Base-by-base conservation (phyloP, 2,329 filamentous ascomycete species). In the Chrysoporthe puriensis region DNA sequence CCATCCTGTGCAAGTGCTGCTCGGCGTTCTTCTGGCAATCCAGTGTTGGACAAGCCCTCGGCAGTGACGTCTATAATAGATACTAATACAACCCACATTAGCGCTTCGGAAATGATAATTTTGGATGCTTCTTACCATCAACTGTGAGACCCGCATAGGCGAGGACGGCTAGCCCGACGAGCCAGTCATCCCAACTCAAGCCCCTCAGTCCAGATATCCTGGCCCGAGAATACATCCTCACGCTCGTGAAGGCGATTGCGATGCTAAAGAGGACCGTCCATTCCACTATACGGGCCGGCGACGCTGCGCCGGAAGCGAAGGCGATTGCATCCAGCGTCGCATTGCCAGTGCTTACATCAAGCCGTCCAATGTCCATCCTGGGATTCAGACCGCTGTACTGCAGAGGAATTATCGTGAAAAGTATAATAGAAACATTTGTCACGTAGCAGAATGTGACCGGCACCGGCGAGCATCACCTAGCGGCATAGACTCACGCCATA, bases 11-110 rank as follows among this genome's bases (percentile, higher is more conserved):
- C 67, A 5, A 89, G 76, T 0, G 78, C 74, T 4, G 72, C 74
- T 7, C 87, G 82, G 69, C 86, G 74, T 26, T 79, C 79, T 16
- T 82, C 77, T 2, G 85, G 84, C 84, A 89, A 88, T 66, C 80
- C 76, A 71, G 86, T 86, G 70, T 88, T 88, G 26, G 86, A 84
- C 2, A 88, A 76, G 0, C 86, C 86, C 57, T 79, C 32, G 3
- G 67, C 52, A 13, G 40, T 57, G n/a, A 69, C 67, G 4, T 60
- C 64, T 26, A 69, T 69, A 11, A 63, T 26, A 8, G 59, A 69
- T 1, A 66, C 67, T 54, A 34, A 42, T 32, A 5, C 26, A 48
- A 40, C 2, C 43, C 48, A 16, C 43, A 50, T 56, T 36, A 13
- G n/a, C 18, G 13, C 9, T 34, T 36, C 5, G 14, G 4, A 58